These are phyloP conservation scores for Alternaria novae-zelandiae DNA, from an alignment of 2,329 filamentous ascomycete species.

Conservation along the genomic window DNA sequence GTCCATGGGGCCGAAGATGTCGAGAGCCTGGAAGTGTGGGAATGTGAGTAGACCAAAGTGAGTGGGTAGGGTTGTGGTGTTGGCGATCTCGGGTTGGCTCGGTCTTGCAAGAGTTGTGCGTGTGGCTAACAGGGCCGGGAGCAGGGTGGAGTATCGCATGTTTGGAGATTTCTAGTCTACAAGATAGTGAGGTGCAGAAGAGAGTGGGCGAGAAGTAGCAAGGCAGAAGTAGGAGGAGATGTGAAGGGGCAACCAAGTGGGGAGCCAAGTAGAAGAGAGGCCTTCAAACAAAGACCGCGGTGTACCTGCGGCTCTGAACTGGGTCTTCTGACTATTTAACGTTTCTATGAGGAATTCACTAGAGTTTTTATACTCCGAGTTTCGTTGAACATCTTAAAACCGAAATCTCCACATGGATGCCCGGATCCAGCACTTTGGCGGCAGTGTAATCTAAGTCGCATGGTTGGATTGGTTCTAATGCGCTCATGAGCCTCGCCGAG, in stretches of 20 bases:
- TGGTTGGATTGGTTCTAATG: not conserved
- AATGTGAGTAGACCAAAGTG: conserved; percentile 34
- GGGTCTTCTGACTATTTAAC: not conserved
- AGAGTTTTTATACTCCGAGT: not conserved
- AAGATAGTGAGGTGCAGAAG: not conserved
- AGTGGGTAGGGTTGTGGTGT: conserved; percentile 29
- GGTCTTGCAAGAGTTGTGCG: conserved; percentile 13
- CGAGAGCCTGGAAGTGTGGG: conserved; percentile 37
- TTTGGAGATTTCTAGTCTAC: not conserved
- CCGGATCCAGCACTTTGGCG: not conserved
- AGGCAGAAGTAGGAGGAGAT: not conserved
- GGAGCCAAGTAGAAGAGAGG: not conserved
- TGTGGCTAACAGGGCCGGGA: conserved; percentile 13
- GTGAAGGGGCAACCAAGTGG: not conserved
- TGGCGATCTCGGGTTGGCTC: conserved; percentile 22
- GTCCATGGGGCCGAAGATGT: conserved; percentile 55
- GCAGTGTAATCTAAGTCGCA: not conserved
- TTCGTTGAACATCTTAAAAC: not conserved
- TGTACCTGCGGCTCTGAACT: not conserved
- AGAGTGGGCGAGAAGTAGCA: not conserved
- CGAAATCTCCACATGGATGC: not conserved
- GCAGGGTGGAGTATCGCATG: conserved; percentile 18
- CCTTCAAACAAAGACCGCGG: not conserved
- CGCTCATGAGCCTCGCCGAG: not conserved
- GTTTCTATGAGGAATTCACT: not conserved